Conservation (phyloP, 169 alveolate genomes). For the Plasmodium cynomolgi region DNA sequence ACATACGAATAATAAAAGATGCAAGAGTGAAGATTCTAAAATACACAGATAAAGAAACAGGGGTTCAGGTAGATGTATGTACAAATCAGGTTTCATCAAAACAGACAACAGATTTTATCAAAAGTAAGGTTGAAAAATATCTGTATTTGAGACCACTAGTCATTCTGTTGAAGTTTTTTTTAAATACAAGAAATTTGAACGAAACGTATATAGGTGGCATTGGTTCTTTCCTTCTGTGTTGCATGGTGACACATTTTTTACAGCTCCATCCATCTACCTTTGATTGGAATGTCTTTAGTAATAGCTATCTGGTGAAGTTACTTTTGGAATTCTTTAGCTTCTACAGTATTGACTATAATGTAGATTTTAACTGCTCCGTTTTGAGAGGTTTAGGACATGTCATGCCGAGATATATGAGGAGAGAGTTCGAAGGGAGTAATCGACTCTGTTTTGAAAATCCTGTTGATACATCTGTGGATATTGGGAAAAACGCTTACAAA, state of each 20-base stretch:
- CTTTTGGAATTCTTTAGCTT: conserved; percentile 82
- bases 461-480: conserved; percentile 48
- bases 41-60: conserved; percentile 55
- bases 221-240: conserved; percentile 83
- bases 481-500: conserved; percentile 56
- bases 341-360: conserved; percentile 80
- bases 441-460: conserved; percentile 80
- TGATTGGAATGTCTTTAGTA: conserved; percentile 53
- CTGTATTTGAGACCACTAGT: conserved; percentile 84
- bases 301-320: conserved; percentile 70
- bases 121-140: conserved; percentile 76
- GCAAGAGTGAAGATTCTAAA: conserved; percentile 60
- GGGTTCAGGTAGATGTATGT: conserved; percentile 59
- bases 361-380: conserved; percentile 74
- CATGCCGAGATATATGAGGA: conserved; percentile 77
- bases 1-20: conserved; percentile 28
- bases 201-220: conserved; percentile 86
- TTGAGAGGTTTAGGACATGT: conserved; percentile 84
- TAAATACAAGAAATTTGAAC: conserved; percentile 81
- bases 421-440: conserved; percentile 19
- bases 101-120: conserved; percentile 51
- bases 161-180: conserved; percentile 78
- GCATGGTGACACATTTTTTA: conserved; percentile 84
- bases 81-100: conserved; percentile 59
- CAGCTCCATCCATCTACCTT: conserved; percentile 81